These are phyloP conservation scores for Mycena vulgaris DNA, from an alignment of 768 basidiomycete genomes.

Conservation along the genomic window DNA sequence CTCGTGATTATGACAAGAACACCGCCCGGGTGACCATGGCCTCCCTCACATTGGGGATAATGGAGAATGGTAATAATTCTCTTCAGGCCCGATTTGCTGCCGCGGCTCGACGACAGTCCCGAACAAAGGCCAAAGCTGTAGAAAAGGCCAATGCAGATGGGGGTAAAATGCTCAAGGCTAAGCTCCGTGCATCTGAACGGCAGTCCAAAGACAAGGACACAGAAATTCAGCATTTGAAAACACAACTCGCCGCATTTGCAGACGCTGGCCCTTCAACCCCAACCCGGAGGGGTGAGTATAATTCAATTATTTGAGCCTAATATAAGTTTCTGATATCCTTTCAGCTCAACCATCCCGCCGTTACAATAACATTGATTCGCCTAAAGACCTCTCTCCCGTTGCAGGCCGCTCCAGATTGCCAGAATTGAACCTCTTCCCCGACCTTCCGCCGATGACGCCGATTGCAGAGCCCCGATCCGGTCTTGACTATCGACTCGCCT, in stretches of 20 bases:
- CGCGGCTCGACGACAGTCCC: not conserved
- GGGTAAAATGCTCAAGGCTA: not conserved
- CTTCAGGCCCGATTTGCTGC: not conserved
- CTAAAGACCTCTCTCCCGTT: not conserved
- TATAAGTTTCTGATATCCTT: not conserved
- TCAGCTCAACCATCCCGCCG: not conserved
- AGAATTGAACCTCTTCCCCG: not conserved
- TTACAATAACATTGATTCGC: not conserved
- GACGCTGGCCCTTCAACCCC: not conserved
- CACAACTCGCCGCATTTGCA: not conserved
- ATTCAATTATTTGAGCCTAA: not conserved
- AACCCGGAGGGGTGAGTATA: not conserved
- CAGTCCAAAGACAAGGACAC: not conserved
- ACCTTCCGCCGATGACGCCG: not conserved
- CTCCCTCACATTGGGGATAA: not conserved
- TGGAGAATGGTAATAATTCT: conserved; percentile 21
- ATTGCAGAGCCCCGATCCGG: not conserved
- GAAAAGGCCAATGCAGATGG: not conserved
- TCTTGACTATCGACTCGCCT: not conserved
- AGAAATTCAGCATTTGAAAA: conserved; percentile 1
- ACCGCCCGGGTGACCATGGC: not conserved
- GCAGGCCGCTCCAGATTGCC: conserved; percentile 1
- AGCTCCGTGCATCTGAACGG: not conserved
- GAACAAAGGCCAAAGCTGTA: not conserved
- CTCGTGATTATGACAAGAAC: conserved; percentile 4